Evolutionary conservation across 1,139 yeast genomes (phyloP), one percentile per base, ranked within the genome.

Genomic region (Kodamaea sp.): DNA sequence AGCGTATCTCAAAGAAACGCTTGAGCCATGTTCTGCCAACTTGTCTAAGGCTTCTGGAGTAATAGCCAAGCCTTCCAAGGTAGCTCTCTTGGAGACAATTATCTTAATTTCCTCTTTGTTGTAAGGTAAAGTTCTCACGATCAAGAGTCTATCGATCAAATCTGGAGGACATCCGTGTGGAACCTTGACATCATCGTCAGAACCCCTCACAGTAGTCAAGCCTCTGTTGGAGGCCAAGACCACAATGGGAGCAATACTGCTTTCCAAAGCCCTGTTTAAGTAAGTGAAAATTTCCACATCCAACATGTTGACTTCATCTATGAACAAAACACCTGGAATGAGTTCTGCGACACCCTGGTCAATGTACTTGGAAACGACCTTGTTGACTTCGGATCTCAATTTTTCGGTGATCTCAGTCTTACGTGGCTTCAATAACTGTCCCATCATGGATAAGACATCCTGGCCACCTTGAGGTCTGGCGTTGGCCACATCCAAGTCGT

Each of bases 401-500:
- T 94, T 92, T 54, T 92, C 98, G 28, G 98, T 94, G 55, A 92
- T 92, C 64, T 92, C 99, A n/a, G 99, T 92, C 68, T 92, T 92
- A 51, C 86, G 83, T 37, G 97, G 97, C 66, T 90, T 92, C 70
- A 92, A 74, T 46, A 92, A 71, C 66, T 92, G 98, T 28, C 97
- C 97, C 98, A 92, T 92, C 96, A 94, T 88, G 7, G 97, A 88
- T 57, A 92, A 76, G 32, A 94, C 95, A 57, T 92, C 98, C 65
- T 94, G 98, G 21, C 98, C 98, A 46, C 98, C 98, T 65, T 92
- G 97, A 10, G 99, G 98, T 53, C 90, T 79, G 2, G 98, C 90
- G 57, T 92, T 92, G 32, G 98, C 98, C 31, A 88, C 83, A 63
- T 92, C 99, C 55, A 92, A 71, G 58, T 92, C 99, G 57, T 94